Evolutionary conservation across 805 yeast genomes (phyloP).

Genomic region (Saccharomycopsis sp.): DNA sequence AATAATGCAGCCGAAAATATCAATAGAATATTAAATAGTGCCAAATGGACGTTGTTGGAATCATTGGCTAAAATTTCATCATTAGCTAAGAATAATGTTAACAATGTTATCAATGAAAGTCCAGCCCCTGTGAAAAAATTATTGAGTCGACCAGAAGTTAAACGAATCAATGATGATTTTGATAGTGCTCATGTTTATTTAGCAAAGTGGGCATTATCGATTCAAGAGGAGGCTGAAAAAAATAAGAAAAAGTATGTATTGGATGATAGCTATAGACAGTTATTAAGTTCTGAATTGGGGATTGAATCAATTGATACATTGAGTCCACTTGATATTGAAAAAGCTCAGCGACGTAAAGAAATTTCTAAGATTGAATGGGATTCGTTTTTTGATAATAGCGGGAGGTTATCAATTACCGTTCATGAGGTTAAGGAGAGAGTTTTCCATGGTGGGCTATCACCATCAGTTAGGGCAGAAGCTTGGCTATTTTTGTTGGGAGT

Average conservation of each 20-base stretch:
- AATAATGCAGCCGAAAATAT: conserved; percentile 26
- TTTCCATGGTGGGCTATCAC: conserved; percentile 82
- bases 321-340: conserved; percentile 52
- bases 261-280: conserved; percentile 49
- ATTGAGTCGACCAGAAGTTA: conserved; percentile 72
- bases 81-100: conserved; percentile 56
- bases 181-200: conserved; percentile 87
- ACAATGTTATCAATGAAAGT: conserved; percentile 47
- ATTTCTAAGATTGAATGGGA: conserved; percentile 75
- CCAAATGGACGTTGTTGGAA: conserved; percentile 84
- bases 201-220: conserved; percentile 95
- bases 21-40: conserved; percentile 48
- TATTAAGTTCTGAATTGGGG: conserved; percentile 57
- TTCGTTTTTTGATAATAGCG: conserved; percentile 71
- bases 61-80: conserved; percentile 74
- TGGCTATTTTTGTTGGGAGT: conserved; percentile 85
- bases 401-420: conserved; percentile 65
- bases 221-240: conserved; percentile 82
- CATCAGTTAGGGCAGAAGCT: conserved; percentile 56
- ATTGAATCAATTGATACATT: conserved; percentile 41
- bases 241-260: conserved; percentile 37
- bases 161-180: conserved; percentile 77
- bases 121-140: conserved; percentile 52
- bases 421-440: conserved; percentile 74
- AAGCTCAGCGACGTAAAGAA: conserved; percentile 56